Percentiles rank a stretch among this genome's conserved stretches.
phyloP scores from a whole-genome alignment of 768 basidiomycete species.

The Epithele typhae region DNA sequence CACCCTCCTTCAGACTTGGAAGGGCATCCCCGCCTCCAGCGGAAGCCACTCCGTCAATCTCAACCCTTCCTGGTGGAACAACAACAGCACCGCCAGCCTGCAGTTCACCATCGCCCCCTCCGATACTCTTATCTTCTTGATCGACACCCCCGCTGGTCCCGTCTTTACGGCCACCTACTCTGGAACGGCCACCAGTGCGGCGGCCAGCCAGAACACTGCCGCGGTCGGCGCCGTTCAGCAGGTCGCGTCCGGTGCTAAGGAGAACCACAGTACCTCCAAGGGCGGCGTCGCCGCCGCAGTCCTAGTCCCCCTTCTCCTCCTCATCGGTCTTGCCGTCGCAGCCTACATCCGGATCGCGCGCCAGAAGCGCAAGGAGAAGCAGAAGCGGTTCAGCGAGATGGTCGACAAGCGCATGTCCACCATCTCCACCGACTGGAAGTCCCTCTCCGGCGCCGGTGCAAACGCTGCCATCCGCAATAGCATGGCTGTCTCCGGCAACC shows the following conservation, averaged over 20 bases:
- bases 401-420: slow-evolving; percentile 84
- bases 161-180: slow-evolving; percentile 63
- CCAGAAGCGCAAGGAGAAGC: slow-evolving; percentile 43
- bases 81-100: slow-evolving; percentile 41
- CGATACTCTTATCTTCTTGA: slow-evolving; percentile 46
- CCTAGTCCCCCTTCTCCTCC: slow-evolving; percentile 57
- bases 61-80: slow-evolving; percentile 70
- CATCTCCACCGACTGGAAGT: slow-evolving; percentile 75
- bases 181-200: slow-evolving; percentile 26
- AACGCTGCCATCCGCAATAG: slow-evolving; percentile 68
- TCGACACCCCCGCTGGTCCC: slow-evolving; percentile 59
- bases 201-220: slow-evolving; percentile 11
- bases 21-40: slow-evolving; percentile 40
- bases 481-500: slow-evolving; percentile 46
- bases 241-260: slow-evolving; percentile 31
- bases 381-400: slow-evolving; percentile 56
- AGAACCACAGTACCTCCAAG: slow-evolving; percentile 27
- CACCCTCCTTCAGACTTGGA: slow-evolving; percentile 55
- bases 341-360: slow-evolving; percentile 55
- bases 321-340: slow-evolving; percentile 39
- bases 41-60: slow-evolving; percentile 50
- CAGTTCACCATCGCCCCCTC: slow-evolving; percentile 57
- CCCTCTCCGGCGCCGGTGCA: slow-evolving; percentile 65
- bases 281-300: slow-evolving; percentile 66
- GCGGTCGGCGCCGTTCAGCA: slow-evolving; percentile 33